Conservation (phyloP, 1,139 yeast species). For the Nakaseomyces sp. region DNA sequence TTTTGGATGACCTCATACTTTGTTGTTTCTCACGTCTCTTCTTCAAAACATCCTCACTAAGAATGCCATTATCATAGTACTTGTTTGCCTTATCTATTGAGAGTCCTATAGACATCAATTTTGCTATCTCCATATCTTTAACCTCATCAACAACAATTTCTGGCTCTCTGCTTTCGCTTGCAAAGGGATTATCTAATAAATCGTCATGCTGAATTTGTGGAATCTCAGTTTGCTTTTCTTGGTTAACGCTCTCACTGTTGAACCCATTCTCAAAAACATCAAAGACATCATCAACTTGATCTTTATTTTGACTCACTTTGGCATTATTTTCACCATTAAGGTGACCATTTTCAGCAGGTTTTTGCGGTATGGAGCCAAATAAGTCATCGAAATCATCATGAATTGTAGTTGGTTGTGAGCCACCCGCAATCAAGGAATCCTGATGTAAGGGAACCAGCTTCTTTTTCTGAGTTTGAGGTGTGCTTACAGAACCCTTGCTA, state of each 20-base stretch:
- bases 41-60: constrained; percentile 20
- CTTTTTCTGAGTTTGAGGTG: constrained; percentile 4
- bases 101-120: constrained; percentile 27
- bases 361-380: constrained; percentile 10
- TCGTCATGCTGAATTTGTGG: background rate
- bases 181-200: background rate
- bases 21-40: constrained; percentile 1
- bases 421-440: constrained; percentile 5
- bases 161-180: background rate
- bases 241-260: background rate
- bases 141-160: constrained; percentile 25
- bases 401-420: constrained; percentile 2
- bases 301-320: background rate
- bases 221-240: background rate
- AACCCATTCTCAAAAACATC: constrained; percentile 7
- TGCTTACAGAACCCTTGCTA: background rate
- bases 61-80: constrained; percentile 21
- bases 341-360: background rate
- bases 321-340: background rate
- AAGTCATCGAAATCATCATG: constrained; percentile 17
- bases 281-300: constrained; percentile 13
- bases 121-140: constrained; percentile 30
- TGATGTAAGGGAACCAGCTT: constrained; percentile 7
- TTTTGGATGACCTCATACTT: background rate
- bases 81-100: constrained; percentile 18